Base-by-base conservation (phyloP, 768 basidiomycete genomes). In the Suillus sp. region DNA sequence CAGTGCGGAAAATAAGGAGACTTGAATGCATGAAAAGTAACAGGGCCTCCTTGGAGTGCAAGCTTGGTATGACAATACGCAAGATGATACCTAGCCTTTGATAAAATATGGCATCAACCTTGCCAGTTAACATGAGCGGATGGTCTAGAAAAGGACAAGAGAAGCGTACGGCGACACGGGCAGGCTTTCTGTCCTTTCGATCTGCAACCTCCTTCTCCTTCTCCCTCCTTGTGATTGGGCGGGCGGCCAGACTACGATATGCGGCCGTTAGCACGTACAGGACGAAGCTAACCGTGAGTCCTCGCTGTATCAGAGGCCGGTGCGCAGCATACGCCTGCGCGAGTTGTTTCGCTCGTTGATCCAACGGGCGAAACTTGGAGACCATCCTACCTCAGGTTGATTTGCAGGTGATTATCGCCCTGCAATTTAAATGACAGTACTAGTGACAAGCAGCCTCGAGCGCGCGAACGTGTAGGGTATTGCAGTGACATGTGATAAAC, bases 51-150 rank as follows among this genome's bases (percentile, higher is more conserved):
- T 94, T 93, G 9, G 92, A 93, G 48, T 86, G 86, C 61, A 93
- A 74, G 48, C 89, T 83, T 4, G 96, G 96, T 61, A 98, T 93
- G 25, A 96, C 91, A 56, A 99, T 97, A 22, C 86, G 83, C 42
- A 97, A 80, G 57, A 99, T 89, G 35, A 77, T 77, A 27, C 84
- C 82, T 22, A 99, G 83, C 10, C 94, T 86, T 65, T 87, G 83
- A 70, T 95, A 96, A 78, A 99, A 99, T 22, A 93, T 73, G 2
- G 91, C 91, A 74, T 98, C 96, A n/a, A 96, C 90, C 89, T 95
- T 69, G 55, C 16, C 43, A 1, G 11, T 16, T 51, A n/a, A 32
- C 34, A 51, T 55, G 55, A 61, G 20, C n/a, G 4, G 13, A 20
- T 13, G 45, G 43, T 27, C 48, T 5, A 18, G 60, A 30, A 9